Evolutionary conservation across 495 filamentous ascomycete genomes (phyloP).

Genomic region (Darksidea phi): DNA sequence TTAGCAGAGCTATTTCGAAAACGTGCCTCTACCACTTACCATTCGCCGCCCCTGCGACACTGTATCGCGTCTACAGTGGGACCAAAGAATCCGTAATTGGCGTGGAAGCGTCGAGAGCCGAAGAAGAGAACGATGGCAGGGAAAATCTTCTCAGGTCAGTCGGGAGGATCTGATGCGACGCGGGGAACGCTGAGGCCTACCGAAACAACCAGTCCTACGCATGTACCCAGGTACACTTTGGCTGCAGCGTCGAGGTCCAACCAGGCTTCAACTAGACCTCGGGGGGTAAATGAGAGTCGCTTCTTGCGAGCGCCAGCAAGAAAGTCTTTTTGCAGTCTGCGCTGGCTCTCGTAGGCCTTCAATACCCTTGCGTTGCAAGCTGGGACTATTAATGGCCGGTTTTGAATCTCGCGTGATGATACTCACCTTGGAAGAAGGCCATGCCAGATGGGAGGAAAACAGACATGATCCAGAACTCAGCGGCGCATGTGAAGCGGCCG

Average conservation of each 20-base stretch:
- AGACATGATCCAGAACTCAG: slow-evolving; percentile 74
- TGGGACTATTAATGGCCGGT: slow-evolving; percentile 10
- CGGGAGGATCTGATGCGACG: background rate
- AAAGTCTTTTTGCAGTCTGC: slow-evolving; percentile 22
- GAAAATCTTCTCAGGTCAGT: slow-evolving; percentile 52
- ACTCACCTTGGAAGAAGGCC: slow-evolving; percentile 64
- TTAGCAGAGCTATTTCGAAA: background rate
- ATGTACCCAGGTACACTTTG: slow-evolving; percentile 40
- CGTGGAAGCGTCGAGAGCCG: slow-evolving; percentile 65
- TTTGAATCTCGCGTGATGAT: background rate
- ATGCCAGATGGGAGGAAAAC: slow-evolving; percentile 68
- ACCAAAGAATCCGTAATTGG: slow-evolving; percentile 53
- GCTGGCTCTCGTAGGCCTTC: slow-evolving; percentile 36
- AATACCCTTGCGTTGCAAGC: slow-evolving; percentile 38
- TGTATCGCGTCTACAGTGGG: slow-evolving; percentile 40
- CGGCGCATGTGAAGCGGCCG: slow-evolving; percentile 55
- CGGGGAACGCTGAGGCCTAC: slow-evolving; percentile 17
- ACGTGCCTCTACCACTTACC: slow-evolving; percentile 25
- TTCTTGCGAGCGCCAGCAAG: slow-evolving; percentile 32
- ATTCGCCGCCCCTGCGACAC: slow-evolving; percentile 42
- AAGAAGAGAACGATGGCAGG: slow-evolving; percentile 59
- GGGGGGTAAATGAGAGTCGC: slow-evolving; percentile 16
- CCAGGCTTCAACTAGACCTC: slow-evolving; percentile 35
- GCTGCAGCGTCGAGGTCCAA: slow-evolving; percentile 49
- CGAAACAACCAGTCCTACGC: slow-evolving; percentile 30